phyloP scores from a whole-genome alignment of 768 basidiomycete genomes.

The Naematelia aurantialba region DNA sequence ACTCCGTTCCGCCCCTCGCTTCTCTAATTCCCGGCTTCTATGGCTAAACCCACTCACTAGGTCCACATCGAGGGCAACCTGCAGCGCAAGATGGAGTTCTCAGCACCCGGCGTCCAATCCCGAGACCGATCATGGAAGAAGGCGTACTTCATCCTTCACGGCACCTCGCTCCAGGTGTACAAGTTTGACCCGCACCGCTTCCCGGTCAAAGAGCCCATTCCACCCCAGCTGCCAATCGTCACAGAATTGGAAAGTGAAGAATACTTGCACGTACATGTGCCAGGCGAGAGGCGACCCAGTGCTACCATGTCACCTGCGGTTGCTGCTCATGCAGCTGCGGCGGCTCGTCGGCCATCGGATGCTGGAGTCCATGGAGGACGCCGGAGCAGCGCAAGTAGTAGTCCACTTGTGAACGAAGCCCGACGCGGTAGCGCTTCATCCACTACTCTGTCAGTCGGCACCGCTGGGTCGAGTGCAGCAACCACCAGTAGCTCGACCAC shows the following conservation, averaged over 20 bases:
- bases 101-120: constrained; percentile 75
- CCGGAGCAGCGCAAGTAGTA: not conserved
- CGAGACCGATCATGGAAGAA: constrained; percentile 88
- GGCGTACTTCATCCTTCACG: constrained; percentile 82
- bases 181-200: constrained; percentile 52
- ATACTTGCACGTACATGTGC: constrained; percentile 49
- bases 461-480: too few species aligned
- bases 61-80: constrained; percentile 75
- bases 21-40: not conserved
- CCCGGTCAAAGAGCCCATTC: constrained; percentile 35
- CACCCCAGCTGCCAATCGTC: constrained; percentile 29
- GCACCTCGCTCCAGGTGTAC: constrained; percentile 74
- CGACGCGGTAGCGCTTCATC: not conserved
- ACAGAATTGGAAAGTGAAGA: constrained; percentile 40
- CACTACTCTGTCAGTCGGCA: constrained; percentile 5
- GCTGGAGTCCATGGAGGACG: not conserved
- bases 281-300: constrained; percentile 24
- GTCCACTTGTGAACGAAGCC: constrained; percentile 7
- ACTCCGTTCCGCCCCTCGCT: too few species aligned
- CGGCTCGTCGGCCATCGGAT: not conserved
- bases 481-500: not conserved
- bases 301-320: not conserved
- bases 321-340: constrained; percentile 1
- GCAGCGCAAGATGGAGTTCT: constrained; percentile 92
- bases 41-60: constrained; percentile 18